A percentile compares a stretch with the other conserved stretches of the same genome.
phyloP scores from a whole-genome alignment of 73 alveolate genomes.

The Breviolum minutum region DNA sequence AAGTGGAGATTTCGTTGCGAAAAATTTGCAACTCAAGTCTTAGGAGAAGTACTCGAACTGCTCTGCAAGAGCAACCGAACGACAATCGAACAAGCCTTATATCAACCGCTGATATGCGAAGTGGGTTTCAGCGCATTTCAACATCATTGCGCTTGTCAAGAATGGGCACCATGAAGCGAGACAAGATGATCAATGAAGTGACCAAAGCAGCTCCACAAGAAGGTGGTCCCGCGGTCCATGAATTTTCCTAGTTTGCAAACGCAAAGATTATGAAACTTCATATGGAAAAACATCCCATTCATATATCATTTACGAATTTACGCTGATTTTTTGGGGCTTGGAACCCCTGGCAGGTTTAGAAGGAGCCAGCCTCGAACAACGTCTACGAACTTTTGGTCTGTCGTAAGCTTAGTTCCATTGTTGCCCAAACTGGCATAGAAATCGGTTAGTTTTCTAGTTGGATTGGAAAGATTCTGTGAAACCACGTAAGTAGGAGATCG shows the following conservation, averaged over 20 bases:
- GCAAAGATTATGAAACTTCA: not conserved
- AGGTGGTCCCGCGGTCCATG: not conserved
- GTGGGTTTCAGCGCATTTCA: conserved; percentile 35
- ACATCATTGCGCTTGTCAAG: conserved; percentile 85
- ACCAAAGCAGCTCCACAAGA: not conserved
- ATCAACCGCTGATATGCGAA: not conserved
- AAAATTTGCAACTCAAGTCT: not conserved
- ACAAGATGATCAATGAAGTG: conserved; percentile 71
- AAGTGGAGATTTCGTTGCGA: not conserved
- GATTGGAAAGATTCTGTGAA: not conserved
- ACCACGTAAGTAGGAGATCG: not conserved
- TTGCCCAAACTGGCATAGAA: not conserved
- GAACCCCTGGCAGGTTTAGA: not conserved
- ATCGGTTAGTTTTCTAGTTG: not conserved
- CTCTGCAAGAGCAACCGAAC: conserved; percentile 51
- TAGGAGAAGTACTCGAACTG: conserved; percentile 70
- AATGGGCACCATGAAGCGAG: conserved; percentile 89
- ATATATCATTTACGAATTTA: no score
- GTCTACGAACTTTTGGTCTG: conserved; percentile 71
- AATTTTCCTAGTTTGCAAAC: no score
- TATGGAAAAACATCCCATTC: no score
- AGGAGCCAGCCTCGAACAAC: conserved; percentile 70
- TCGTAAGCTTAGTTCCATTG: not conserved
- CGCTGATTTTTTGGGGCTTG: not conserved
- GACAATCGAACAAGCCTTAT: not conserved